Evolutionary conservation across 2,329 filamentous ascomycete species (phyloP).

Genomic region (Tricladium varicosporioides): DNA sequence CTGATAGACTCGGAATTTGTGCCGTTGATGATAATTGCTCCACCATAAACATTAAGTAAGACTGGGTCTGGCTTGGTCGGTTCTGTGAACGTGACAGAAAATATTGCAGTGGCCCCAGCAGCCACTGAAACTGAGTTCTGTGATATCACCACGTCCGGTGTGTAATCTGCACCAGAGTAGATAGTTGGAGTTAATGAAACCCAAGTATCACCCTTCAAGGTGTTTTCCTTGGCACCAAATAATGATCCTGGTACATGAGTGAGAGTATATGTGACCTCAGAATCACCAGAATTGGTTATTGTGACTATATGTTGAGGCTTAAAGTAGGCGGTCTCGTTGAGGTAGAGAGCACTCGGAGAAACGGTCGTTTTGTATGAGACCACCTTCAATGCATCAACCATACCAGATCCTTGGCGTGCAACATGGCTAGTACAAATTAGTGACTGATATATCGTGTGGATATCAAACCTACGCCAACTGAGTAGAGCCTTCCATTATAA

Average conservation of each 20-base stretch:
- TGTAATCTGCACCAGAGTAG: background rate
- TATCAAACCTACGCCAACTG: background rate
- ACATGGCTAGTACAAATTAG: background rate
- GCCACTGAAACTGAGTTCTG: background rate
- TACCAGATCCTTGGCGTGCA: background rate
- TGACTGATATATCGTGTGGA: no score
- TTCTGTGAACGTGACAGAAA: constrained; percentile 1
- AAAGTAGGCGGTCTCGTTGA: constrained; percentile 3
- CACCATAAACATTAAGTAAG: background rate
- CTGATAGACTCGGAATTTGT: background rate
- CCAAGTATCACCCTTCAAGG: background rate
- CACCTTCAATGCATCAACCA: constrained; percentile 4
- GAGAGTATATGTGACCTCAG: constrained; percentile 1
- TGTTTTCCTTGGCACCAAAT: background rate
- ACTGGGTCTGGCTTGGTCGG: background rate
- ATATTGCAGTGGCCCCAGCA: background rate
- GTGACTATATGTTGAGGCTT: background rate
- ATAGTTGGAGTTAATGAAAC: background rate
- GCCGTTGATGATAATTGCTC: background rate
- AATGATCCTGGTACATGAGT: background rate
- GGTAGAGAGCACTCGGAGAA: background rate
- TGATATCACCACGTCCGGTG: background rate
- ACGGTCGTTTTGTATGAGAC: background rate
- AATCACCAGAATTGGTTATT: background rate
- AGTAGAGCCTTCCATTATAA: background rate